Base-by-base conservation (phyloP, 352 stramenopile species). In the Phytophthora citricola region DNA sequence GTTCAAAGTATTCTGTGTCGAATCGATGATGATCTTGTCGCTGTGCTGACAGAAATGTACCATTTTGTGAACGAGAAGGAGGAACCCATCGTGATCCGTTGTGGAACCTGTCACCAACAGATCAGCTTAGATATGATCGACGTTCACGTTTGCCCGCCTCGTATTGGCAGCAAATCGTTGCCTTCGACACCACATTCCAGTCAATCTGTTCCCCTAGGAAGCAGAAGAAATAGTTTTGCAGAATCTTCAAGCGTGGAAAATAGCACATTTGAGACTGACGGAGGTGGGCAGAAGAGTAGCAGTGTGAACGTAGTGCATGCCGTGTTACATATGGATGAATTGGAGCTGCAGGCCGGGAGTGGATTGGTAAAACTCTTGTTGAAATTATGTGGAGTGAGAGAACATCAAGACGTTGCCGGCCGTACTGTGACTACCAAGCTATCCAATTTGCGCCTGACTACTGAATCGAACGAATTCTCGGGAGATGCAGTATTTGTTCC, bases 401-500 rank as follows among this genome's bases (percentile, higher is more conserved):
- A 52, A 8, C 32, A 6, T 17, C 40, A 57, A 11, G 39, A 31
- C 1, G 29, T 59, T 14, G 26, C 60, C 0, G 59, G 64, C 2
- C 69, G 63, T 44, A 69, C 73, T 5, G 66, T 86, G 20, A 60
- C 26, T 5, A 59, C 74, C 0, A 73, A 67, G 7, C 14, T 87
- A 17, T 79, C 68, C 3, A 61, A 78, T 38, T 49, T 80, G n/a
- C 67, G 63, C 12, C 39, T 89, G 9, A 87, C 81, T n/a, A 91
- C 83, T 11, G 83, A 91, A 67, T 78, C 78, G 15, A 84, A 78
- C 31, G 81, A 91, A 65, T 91, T 91, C 43, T 58, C 76, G 0
- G 81, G 81, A 38, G 81, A 83, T 52, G 61, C 79, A 11, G 77
- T 90, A 15, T 91, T 91, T 53, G 83, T 90, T 10, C 81, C 83